These are phyloP conservation scores for Coemansia sp. DNA, from an alignment of 192 early-diverging fungal species.

Conservation along the genomic window DNA sequence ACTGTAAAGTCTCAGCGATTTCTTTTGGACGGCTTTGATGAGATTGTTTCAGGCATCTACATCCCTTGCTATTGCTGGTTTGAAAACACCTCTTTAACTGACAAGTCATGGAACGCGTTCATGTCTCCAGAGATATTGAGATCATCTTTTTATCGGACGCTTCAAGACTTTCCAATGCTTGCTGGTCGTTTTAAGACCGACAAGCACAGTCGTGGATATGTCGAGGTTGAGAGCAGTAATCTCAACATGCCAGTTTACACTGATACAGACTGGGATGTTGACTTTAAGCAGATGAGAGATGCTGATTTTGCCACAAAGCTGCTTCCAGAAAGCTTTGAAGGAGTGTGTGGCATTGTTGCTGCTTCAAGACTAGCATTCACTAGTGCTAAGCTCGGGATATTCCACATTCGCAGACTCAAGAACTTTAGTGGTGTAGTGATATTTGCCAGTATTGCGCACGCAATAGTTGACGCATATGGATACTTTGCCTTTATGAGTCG, in stretches of 20 bases:
- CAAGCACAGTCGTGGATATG: not conserved
- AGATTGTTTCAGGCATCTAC: slow-evolving; percentile 7
- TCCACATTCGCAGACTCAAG: slow-evolving; percentile 12
- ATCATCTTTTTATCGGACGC: slow-evolving; percentile 10
- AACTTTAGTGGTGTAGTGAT: slow-evolving; percentile 29
- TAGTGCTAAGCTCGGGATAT: slow-evolving; percentile 2
- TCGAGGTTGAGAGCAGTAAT: slow-evolving; percentile 14
- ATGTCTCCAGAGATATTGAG: slow-evolving; percentile 21
- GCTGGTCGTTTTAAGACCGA: slow-evolving; percentile 9
- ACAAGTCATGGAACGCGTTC: not conserved
- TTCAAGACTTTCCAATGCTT: slow-evolving; percentile 29
- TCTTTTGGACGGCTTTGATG: slow-evolving; percentile 13
- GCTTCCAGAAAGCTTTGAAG: not conserved
- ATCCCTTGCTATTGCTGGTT: slow-evolving; percentile 19
- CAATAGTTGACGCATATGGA: slow-evolving; percentile 19
- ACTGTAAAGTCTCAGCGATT: slow-evolving; percentile 7
- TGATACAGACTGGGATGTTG: slow-evolving; percentile 12
- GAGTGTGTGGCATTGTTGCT: not conserved
- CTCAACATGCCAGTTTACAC: slow-evolving; percentile 32
- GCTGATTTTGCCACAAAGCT: slow-evolving; percentile 9
- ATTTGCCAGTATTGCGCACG: slow-evolving; percentile 23
- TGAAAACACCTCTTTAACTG: slow-evolving; percentile 7
- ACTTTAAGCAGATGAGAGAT: slow-evolving; percentile 7
- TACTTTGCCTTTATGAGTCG: slow-evolving; percentile 22
- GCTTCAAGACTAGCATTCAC: not conserved